phyloP scores from a whole-genome alignment of 2,329 filamentous ascomycete species.

The Bipolaris zeicola region DNA sequence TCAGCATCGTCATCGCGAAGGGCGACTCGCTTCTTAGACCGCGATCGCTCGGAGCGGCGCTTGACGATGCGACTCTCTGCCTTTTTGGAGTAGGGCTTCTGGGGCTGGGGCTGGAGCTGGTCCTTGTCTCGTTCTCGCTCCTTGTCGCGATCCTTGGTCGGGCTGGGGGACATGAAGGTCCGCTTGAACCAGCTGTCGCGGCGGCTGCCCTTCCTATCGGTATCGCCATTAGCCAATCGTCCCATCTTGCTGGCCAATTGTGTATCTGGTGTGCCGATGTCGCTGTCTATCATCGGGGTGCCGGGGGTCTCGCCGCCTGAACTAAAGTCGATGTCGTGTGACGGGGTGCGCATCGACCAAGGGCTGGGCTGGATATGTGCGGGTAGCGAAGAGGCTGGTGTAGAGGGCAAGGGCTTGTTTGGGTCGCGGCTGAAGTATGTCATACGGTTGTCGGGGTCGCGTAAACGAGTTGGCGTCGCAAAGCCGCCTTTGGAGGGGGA shows the following conservation, averaged over 20 bases:
- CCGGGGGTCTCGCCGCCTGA: slow-evolving; percentile 58
- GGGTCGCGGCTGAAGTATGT: slow-evolving; percentile 53
- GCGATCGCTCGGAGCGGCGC: slow-evolving; percentile 28
- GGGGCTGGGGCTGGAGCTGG: slow-evolving; percentile 35
- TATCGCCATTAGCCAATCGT: slow-evolving; percentile 30
- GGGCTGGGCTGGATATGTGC: slow-evolving; percentile 39
- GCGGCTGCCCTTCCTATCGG: slow-evolving; percentile 42
- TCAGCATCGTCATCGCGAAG: slow-evolving; percentile 27
- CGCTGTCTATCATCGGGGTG: slow-evolving; percentile 52
- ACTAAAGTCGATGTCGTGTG: slow-evolving; percentile 51
- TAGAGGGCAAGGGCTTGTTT: slow-evolving; percentile 47
- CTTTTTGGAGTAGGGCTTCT: slow-evolving; percentile 44
- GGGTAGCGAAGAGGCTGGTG: slow-evolving; percentile 27
- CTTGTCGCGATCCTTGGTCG: slow-evolving; percentile 46
- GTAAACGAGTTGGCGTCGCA: slow-evolving; percentile 49
- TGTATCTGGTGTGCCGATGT: slow-evolving; percentile 51
- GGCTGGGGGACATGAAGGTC: slow-evolving; percentile 41
- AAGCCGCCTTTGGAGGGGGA: slow-evolving; percentile 55
- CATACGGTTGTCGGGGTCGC: slow-evolving; percentile 57
- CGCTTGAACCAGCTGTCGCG: slow-evolving; percentile 41
- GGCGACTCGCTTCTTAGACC: slow-evolving; percentile 35
- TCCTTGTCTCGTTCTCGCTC: slow-evolving; percentile 33
- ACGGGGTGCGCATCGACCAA: slow-evolving; percentile 43
- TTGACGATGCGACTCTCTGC: slow-evolving; percentile 49
- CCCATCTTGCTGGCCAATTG: slow-evolving; percentile 39